Conservation (phyloP, 371 early-diverging fungal species). For the Amoeboaphelidium occidentale region DNA sequence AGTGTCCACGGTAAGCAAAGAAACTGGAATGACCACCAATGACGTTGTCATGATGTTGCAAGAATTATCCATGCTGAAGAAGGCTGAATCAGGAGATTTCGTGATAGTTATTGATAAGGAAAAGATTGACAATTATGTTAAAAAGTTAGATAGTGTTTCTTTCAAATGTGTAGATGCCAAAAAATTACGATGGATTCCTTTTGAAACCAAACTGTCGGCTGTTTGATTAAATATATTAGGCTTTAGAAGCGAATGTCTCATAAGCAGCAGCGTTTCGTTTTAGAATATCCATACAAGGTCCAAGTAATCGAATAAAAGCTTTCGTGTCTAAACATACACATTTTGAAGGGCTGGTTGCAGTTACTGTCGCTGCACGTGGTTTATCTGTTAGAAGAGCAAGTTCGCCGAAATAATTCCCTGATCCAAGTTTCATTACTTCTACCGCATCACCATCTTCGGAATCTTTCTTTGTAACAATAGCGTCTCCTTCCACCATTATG, state of each 20-base stretch:
- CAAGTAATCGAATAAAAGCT: conserved; percentile 1
- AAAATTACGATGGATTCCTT: no score
- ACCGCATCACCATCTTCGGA: background rate
- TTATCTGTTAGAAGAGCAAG: background rate
- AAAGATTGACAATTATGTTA: no score
- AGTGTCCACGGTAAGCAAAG: conserved; percentile 1
- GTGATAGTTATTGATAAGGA: no score
- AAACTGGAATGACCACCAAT: conserved; percentile 16
- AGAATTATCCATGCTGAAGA: conserved; percentile 12
- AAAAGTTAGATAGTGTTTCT: no score
- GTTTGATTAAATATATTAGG: no score
- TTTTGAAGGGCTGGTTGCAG: background rate
- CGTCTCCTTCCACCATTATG: background rate
- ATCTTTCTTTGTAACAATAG: background rate
- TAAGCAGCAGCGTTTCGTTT: background rate
- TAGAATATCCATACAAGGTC: background rate
- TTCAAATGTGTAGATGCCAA: no score
- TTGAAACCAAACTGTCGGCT: no score
- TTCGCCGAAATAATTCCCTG: background rate
- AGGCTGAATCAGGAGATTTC: conserved; percentile 4
- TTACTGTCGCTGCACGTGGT: conserved; percentile 1
- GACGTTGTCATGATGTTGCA: conserved; percentile 15
- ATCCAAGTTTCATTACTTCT: background rate
- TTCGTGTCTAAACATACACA: background rate
- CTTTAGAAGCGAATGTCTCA: no score